phyloP scores from a whole-genome alignment of 1,284 basidiomycete genomes.

The Cerrena zonata region DNA sequence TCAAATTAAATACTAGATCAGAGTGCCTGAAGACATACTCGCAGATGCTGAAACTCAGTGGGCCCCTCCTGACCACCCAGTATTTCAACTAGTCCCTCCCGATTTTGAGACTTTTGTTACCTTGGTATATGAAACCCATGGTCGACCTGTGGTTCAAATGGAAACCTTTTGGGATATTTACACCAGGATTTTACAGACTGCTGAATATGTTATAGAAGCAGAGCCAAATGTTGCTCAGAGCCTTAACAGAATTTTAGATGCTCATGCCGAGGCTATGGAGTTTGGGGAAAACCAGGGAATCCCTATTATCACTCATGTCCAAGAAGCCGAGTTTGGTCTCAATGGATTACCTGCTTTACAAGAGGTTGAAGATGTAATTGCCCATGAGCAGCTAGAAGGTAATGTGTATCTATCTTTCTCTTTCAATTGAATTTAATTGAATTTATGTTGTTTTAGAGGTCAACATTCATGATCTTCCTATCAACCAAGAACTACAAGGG shows the following conservation, averaged over 20 bases:
- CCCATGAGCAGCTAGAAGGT: no score
- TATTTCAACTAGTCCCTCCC: constrained; percentile 23
- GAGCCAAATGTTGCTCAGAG: not conserved
- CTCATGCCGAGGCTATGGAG: not conserved
- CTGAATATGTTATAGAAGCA: not conserved
- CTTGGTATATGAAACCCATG: not conserved
- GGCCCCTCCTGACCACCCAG: constrained; percentile 22
- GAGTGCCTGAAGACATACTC: constrained; percentile 16
- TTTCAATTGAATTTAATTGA: no score
- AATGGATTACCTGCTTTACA: no score
- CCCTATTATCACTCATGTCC: not conserved
- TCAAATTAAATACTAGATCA: not conserved
- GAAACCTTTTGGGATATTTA: not conserved
- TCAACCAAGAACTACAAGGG: no score
- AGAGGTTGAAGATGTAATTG: no score
- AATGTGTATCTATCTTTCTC: no score
- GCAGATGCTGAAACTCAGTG: constrained; percentile 17
- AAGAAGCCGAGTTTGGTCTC: not conserved
- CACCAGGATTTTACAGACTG: not conserved
- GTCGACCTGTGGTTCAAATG: not conserved
- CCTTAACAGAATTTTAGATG: not conserved
- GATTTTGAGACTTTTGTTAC: not conserved
- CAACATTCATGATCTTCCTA: no score
- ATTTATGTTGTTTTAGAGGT: no score
- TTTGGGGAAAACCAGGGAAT: not conserved